A percentile compares a stretch with the other conserved stretches of the same genome.
phyloP scores from a whole-genome alignment of 2,329 filamentous ascomycete genomes.

The Paracoccidioides brasiliensis region DNA sequence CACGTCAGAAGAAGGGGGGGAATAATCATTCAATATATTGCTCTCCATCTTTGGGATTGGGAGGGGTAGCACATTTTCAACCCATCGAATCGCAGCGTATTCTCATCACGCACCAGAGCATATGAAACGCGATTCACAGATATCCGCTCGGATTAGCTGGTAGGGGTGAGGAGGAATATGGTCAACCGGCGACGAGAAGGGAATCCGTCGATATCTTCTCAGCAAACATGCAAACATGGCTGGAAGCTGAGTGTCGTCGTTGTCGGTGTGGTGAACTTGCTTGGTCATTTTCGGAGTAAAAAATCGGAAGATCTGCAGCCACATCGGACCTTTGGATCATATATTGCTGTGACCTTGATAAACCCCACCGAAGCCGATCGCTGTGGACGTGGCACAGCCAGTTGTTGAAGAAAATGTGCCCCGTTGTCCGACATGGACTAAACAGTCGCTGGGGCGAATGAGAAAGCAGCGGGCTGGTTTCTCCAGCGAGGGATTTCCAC shows the following conservation, averaged over 20 bases:
- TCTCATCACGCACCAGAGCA: background rate
- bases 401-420: background rate
- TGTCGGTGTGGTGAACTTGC: background rate
- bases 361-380: background rate
- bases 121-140: background rate
- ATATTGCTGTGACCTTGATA: background rate
- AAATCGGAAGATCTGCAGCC: constrained; percentile 2
- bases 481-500: background rate
- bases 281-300: background rate
- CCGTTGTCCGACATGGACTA: background rate
- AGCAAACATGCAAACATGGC: background rate
- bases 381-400: background rate
- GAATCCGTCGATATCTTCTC: background rate
- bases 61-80: background rate
- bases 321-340: background rate
- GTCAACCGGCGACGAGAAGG: background rate
- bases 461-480: background rate
- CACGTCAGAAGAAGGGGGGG: background rate
- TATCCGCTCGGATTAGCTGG: background rate
- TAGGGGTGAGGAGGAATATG: background rate
- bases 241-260: background rate
- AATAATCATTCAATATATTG: background rate
- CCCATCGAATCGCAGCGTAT: background rate
- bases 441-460: background rate
- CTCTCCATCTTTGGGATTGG: background rate